Evolutionary conservation across 805 yeast species (phyloP), one percentile per base, ranked within the genome.

Genomic region (Kluyveromyces starmeri): DNA sequence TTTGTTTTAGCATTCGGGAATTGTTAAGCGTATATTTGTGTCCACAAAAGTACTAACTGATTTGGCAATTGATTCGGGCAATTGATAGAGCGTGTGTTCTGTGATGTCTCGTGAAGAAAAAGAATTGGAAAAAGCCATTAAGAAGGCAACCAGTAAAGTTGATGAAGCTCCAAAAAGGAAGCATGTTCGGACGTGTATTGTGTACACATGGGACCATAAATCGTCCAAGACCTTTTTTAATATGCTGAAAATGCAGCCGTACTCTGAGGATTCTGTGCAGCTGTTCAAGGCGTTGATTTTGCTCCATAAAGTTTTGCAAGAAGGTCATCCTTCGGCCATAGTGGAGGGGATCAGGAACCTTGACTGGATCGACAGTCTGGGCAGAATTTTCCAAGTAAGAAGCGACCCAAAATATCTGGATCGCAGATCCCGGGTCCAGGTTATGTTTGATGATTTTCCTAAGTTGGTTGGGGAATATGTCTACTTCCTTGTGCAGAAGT

Each of bases 151-250:
- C 39, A 78, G 80, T 17, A 43, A 71, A 13, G 96, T 86, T 17
- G 96, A 86, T 53, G 71, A 82, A 4, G 94, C 96, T 0, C 96
- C 98, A 1, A 89, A 89, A 59, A 69, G 98, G 47, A 89, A 89
- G 57, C 98, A 89, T 60, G 97, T 89, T 5, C 69, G 98, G 50
- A 85, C 94, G 2, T 85, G 96, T 64, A 88, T 88, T 40, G 95
- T 89, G 24, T 88, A 80, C 59, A 85, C 96, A 1, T 89, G 96
- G 96, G 98, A 92, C 58, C 89, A 84, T 50, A 80, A 82, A 53
- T 75, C 84, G 25, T 76, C 94, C 3, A 69, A 75, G 38, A 83
- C 83, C 7, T 83, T 88, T 49, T 89, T 96, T 89, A 76, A 82
- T 47, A 76, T 79, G 2, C 64, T 89, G 42, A 84, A 83, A 57